phyloP scores from a whole-genome alignment of 1,284 basidiomycete species.

The Naganishia liquefaciens region DNA sequence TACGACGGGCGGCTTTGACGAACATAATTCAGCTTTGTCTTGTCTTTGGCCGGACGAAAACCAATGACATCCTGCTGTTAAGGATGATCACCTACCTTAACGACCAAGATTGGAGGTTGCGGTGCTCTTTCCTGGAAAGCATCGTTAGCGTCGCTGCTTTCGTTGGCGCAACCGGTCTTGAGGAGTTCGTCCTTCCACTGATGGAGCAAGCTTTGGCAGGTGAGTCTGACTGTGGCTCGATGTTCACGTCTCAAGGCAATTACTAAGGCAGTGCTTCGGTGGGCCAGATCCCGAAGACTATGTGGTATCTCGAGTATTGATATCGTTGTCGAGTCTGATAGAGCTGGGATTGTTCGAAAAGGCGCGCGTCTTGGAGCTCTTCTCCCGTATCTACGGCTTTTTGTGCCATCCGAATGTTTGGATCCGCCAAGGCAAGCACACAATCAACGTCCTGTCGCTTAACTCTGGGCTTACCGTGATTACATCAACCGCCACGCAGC shows the following conservation, averaged over 20 bases:
- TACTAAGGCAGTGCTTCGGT: background rate
- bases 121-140: slow-evolving; percentile 91
- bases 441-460: background rate
- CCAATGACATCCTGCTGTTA: slow-evolving; percentile 90
- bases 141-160: slow-evolving; percentile 92
- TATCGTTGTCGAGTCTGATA: slow-evolving; percentile 78
- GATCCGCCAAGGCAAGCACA: slow-evolving; percentile 78
- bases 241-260: background rate
- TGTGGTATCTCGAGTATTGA: slow-evolving; percentile 83
- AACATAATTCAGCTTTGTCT: slow-evolving; percentile 85
- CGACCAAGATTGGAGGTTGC: slow-evolving; percentile 87
- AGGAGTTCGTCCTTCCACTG: slow-evolving; percentile 80
- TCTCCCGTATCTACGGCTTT: slow-evolving; percentile 81
- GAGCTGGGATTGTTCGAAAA: slow-evolving; percentile 85
- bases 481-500: slow-evolving; percentile 57
- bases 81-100: slow-evolving; percentile 99
- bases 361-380: slow-evolving; percentile 90
- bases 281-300: slow-evolving; percentile 85
- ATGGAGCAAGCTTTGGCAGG: slow-evolving; percentile 91
- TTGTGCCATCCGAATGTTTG: slow-evolving; percentile 95
- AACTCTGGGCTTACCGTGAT: background rate
- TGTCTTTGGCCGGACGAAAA: slow-evolving; percentile 87
- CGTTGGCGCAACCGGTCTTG: slow-evolving; percentile 75
- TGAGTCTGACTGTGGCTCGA: slow-evolving; percentile 50
- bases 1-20: slow-evolving; percentile 62